A percentile compares a stretch with the other conserved stretches of the same genome.
These are phyloP conservation scores for Suillus tomentosus DNA, from an alignment of 768 basidiomycete genomes.

Conservation along the genomic window DNA sequence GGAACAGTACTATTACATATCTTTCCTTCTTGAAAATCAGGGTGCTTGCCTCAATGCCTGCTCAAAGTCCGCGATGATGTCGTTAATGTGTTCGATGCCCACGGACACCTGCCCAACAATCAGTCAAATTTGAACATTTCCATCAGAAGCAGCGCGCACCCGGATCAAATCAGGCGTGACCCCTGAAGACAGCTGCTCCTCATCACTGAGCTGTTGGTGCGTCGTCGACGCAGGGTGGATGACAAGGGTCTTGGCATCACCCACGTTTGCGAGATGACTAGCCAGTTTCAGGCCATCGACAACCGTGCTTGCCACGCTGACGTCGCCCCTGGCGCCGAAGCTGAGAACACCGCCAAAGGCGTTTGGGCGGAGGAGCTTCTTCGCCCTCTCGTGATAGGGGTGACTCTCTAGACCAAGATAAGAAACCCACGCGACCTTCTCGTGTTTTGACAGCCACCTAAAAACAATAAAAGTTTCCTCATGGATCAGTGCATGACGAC, in stretches of 20 bases:
- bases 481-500: constrained; percentile 5
- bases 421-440: constrained; percentile 72
- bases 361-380: constrained; percentile 49
- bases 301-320: constrained; percentile 51
- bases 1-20: not conserved
- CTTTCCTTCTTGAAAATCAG: constrained; percentile 4
- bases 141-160: constrained; percentile 34
- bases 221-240: constrained; percentile 64
- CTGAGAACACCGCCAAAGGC: constrained; percentile 73
- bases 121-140: not conserved
- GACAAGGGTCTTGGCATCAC: constrained; percentile 63
- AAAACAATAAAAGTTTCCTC: not conserved
- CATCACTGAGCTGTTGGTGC: constrained; percentile 53
- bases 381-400: constrained; percentile 58
- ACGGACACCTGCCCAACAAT: constrained; percentile 38
- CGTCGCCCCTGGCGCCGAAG: constrained; percentile 72
- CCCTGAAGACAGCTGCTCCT: constrained; percentile 50
- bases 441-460: constrained; percentile 62
- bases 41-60: constrained; percentile 36
- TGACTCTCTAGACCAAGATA: constrained; percentile 74
- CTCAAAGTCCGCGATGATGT: constrained; percentile 50
- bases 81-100: constrained; percentile 46
- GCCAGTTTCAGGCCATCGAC: constrained; percentile 74
- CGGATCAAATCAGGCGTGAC: constrained; percentile 60
- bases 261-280: constrained; percentile 73